Evolutionary conservation across 2,329 filamentous ascomycete genomes (phyloP), one percentile per base, ranked within the genome.

Genomic region (Alternaria sp.): DNA sequence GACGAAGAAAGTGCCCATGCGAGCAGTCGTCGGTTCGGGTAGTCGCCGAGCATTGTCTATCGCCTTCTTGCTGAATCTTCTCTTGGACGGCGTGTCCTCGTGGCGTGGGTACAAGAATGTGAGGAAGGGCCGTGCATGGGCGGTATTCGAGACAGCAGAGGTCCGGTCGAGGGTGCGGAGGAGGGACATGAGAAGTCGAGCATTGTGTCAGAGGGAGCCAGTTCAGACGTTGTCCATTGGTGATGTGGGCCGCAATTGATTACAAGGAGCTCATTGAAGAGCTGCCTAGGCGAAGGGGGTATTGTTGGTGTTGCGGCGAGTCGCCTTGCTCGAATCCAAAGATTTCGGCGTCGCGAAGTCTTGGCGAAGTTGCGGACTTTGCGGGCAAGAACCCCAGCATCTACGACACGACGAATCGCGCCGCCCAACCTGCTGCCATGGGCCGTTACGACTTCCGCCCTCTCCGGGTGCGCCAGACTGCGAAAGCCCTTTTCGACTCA

Each of bases 101-200:
- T 53, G 8, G 18, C n/a, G 52, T 8, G 79, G 76, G 50, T 65
- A 79, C 27, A 81, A 64, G 49, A 80, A 78, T 3, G 71, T 30
- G 56, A 79, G 69, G 18, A 76, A 52, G 1, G 76, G 72, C 34
- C 67, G 68, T 43, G 65, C 43, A 56, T 67, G 61, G 66, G 73
- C 74, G 79, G 81, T 76, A 77, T 81, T 81, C 64, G 82, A 80
- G 78, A 80, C 77, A 75, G 81, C 75, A 76, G 81, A 80, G 79
- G 80, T 80, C 82, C 83, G 81, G 76, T 84, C 81, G 79, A 84
- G 81, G 80, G 81, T 81, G 80, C 82, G 83, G 81, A 85, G 77
- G 81, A 84, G 81, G 85, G 85, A 87, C 88, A 90, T 90, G 86
- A 85, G 85, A 84, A 74, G 81, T 77, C 81, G 81, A 80, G 84